These are phyloP conservation scores for Neonectria punicea DNA, from an alignment of 2,329 filamentous ascomycete species.

Conservation along the genomic window DNA sequence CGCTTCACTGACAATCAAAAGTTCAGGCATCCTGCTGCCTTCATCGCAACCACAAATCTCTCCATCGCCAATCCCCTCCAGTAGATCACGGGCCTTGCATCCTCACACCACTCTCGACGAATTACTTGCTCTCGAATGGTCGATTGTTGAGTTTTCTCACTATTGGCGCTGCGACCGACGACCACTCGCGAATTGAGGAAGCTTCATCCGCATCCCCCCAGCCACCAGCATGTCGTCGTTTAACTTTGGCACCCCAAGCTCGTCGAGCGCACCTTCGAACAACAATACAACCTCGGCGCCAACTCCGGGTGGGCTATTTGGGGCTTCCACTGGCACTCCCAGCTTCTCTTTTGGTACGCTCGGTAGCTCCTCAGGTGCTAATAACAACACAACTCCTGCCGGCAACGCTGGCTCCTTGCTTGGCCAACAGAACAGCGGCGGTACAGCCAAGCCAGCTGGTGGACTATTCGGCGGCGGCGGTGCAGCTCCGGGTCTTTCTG, in stretches of 20 bases:
- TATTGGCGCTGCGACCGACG: slow-evolving; percentile 27
- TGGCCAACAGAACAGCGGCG: slow-evolving; percentile 45
- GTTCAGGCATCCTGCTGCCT: slow-evolving; percentile 35
- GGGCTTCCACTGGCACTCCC: slow-evolving; percentile 46
- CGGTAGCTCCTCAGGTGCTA: slow-evolving; percentile 33
- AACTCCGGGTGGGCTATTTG: slow-evolving; percentile 55
- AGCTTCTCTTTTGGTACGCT: slow-evolving; percentile 55
- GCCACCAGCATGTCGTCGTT: slow-evolving; percentile 53
- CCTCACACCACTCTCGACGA: slow-evolving; percentile 16
- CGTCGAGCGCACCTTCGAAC: slow-evolving; percentile 47
- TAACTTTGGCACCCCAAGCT: slow-evolving; percentile 50
- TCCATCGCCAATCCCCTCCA: slow-evolving; percentile 28
- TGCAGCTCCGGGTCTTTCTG: too few species aligned
- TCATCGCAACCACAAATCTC: slow-evolving; percentile 32
- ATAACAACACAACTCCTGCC: slow-evolving; percentile 43
- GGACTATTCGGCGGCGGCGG: too few species aligned
- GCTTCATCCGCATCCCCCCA: slow-evolving; percentile 30
- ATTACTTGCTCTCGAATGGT: slow-evolving; percentile 6
- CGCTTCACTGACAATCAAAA: slow-evolving; percentile 17
- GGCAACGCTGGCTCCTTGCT: slow-evolving; percentile 45
- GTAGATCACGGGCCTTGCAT: slow-evolving; percentile 18
- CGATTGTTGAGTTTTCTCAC: slow-evolving; percentile 13
- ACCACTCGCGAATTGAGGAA: slow-evolving; percentile 31
- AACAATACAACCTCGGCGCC: slow-evolving; percentile 51
- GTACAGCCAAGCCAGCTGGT: slow-evolving; percentile 23